These are phyloP conservation scores for Barbatosphaeria neglecta DNA, from an alignment of 495 filamentous ascomycete species.

Conservation along the genomic window DNA sequence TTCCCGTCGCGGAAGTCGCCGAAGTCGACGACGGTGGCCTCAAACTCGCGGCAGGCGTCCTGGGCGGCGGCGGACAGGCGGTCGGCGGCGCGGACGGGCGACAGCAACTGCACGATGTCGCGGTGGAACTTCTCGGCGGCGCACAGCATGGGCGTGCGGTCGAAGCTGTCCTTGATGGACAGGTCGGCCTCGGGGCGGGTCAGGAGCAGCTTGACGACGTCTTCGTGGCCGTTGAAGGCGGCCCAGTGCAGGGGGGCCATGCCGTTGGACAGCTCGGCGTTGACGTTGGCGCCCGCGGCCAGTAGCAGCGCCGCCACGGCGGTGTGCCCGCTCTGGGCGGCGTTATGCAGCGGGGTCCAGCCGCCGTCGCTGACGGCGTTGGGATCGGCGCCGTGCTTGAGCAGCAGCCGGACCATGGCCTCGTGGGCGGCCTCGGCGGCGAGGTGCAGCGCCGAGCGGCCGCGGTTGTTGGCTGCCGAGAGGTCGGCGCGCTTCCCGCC, in stretches of 20 bases:
- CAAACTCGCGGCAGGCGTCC: constrained; percentile 48
- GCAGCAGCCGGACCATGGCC: constrained; percentile 44
- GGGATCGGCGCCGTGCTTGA: constrained; percentile 40
- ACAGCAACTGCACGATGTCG: constrained; percentile 45
- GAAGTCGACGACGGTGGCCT: constrained; percentile 59
- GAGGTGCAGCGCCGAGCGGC: constrained; percentile 50
- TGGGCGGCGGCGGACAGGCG: constrained; percentile 42
- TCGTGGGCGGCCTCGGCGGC: constrained; percentile 39
- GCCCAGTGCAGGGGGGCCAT: constrained; percentile 52
- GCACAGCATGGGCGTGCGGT: constrained; percentile 47
- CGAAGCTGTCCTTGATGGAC: constrained; percentile 46
- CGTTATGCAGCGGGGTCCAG: constrained; percentile 57
- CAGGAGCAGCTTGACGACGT: constrained; percentile 44
- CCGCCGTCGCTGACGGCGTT: constrained; percentile 46
- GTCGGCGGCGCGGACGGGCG: constrained; percentile 41
- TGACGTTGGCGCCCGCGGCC: constrained; percentile 40
- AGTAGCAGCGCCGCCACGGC: constrained; percentile 39
- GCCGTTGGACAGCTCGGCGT: constrained; percentile 40
- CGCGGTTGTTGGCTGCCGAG: constrained; percentile 41
- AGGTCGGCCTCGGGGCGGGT: constrained; percentile 33
- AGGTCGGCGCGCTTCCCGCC: constrained; percentile 35
- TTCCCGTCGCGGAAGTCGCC: constrained; percentile 46
- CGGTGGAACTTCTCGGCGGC: constrained; percentile 47
- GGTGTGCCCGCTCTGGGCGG: constrained; percentile 43
- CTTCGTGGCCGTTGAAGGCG: constrained; percentile 47